phyloP scores from a whole-genome alignment of 306 rosid species.

The Cotoneaster glaucophyllus region DNA sequence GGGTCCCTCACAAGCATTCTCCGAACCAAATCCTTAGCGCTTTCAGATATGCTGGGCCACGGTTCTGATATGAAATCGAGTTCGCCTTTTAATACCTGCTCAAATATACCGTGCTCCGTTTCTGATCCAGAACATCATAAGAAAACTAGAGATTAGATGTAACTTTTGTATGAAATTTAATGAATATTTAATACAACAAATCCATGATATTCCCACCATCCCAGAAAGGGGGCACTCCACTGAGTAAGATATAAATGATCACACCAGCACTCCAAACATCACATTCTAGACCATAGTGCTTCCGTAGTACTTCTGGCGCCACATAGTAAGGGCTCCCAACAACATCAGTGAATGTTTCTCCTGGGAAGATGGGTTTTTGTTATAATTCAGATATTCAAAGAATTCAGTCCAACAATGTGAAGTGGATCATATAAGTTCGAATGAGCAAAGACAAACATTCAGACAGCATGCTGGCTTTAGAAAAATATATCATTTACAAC shows the following conservation, averaged over 20 bases:
- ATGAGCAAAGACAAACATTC: not conserved
- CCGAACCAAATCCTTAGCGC: constrained; percentile 87
- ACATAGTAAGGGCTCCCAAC: constrained; percentile 99
- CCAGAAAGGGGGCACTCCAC: constrained; percentile 99
- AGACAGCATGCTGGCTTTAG: not conserved
- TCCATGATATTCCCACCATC: constrained; percentile 59
- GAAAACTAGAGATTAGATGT: constrained; percentile 10
- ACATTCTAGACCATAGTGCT: constrained; percentile 80
- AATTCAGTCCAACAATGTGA: not conserved
- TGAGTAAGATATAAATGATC: constrained; percentile 75
- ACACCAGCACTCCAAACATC: constrained; percentile 99
- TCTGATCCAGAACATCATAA: constrained; percentile 43
- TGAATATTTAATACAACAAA: not conserved
- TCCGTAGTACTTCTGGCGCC: constrained; percentile 91
- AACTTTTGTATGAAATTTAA: not conserved
- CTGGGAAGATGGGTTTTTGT: constrained; percentile 37
- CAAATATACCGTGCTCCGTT: constrained; percentile 92
- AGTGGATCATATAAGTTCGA: not conserved
- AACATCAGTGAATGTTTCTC: constrained; percentile 81
- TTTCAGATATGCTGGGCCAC: constrained; percentile 84
- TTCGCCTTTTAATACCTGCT: constrained; percentile 89
- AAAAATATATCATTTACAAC: not conserved
- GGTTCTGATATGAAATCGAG: constrained; percentile 93
- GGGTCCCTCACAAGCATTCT: constrained; percentile 89
- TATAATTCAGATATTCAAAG: constrained; percentile 11